A percentile compares a stretch with the other conserved stretches of the same genome.
phyloP scores from a whole-genome alignment of 768 basidiomycete genomes.

The Russula lepida region DNA sequence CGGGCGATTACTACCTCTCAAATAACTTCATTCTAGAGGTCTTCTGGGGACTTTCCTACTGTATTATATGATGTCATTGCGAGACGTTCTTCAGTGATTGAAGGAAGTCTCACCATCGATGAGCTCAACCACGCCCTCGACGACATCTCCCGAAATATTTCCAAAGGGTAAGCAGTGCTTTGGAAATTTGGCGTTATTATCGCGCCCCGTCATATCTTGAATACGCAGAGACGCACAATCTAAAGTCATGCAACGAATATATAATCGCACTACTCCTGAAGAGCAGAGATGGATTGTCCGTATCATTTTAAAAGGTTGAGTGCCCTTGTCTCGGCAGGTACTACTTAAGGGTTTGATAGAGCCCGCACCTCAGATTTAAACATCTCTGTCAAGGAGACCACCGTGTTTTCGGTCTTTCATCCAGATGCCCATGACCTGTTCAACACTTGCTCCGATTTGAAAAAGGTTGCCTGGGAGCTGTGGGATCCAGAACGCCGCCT shows the following conservation, averaged over 20 bases:
- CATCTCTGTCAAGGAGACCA: constrained; percentile 90
- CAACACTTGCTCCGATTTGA: constrained; percentile 94
- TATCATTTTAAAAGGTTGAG: constrained; percentile 84
- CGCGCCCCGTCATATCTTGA: neutral
- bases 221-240: constrained; percentile 61
- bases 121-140: constrained; percentile 79
- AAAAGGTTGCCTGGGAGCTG: constrained; percentile 85
- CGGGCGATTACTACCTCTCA: too few species aligned
- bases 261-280: constrained; percentile 70
- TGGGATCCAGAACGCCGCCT: constrained; percentile 66
- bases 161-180: constrained; percentile 53
- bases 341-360: neutral
- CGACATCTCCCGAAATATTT: constrained; percentile 59
- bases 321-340: neutral
- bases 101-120: constrained; percentile 69
- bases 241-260: constrained; percentile 66
- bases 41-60: constrained; percentile 81
- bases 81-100: constrained; percentile 72
- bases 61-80: constrained; percentile 82
- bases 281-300: constrained; percentile 96
- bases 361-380: constrained; percentile 58
- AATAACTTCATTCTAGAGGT: constrained; percentile 35
- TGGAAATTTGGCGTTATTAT: neutral
- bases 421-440: constrained; percentile 90
- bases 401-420: constrained; percentile 86